These are phyloP conservation scores for Thoreauomyces humboldtii DNA, from an alignment of 192 early-diverging fungal genomes.

Conservation along the genomic window DNA sequence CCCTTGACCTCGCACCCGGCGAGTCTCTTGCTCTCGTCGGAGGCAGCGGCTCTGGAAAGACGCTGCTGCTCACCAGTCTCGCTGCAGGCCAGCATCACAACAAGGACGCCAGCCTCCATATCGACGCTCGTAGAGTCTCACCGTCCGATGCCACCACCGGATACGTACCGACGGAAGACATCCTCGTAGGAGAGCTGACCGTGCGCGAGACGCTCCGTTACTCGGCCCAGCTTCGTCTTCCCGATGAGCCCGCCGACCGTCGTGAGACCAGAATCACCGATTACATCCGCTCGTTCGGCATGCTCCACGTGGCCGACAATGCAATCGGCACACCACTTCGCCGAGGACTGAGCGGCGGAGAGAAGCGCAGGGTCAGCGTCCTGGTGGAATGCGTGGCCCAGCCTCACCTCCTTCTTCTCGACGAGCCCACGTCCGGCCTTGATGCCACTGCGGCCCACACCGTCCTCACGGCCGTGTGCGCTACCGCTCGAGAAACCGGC, in stretches of 20 bases:
- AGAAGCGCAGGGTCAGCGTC: conserved; percentile 81
- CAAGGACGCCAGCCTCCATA: conserved; percentile 35
- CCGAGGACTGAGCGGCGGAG: conserved; percentile 82
- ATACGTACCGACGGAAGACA: conserved; percentile 47
- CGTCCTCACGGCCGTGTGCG: conserved; percentile 71
- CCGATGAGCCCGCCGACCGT: conserved; percentile 13
- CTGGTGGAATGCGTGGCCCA: conserved; percentile 78
- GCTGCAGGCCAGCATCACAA: conserved; percentile 77
- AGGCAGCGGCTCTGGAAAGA: conserved; percentile 31
- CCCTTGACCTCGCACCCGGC: conserved; percentile 7
- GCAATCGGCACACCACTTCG: conserved; percentile 69
- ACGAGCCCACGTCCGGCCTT: conserved; percentile 83
- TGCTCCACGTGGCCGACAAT: conserved; percentile 28
- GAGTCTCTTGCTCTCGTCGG: conserved; percentile 40
- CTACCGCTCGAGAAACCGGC: conserved; percentile 60
- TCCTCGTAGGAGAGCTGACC: conserved; percentile 43
- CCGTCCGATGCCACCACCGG: not conserved
- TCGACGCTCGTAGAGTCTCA: conserved; percentile 28
- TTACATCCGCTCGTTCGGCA: conserved; percentile 30
- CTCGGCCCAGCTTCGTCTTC: conserved; percentile 34
- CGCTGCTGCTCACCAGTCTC: conserved; percentile 23
- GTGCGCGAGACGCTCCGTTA: conserved; percentile 61
- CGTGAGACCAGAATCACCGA: conserved; percentile 10
- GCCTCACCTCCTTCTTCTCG: conserved; percentile 81
- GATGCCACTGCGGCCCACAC: conserved; percentile 68